Evolutionary conservation across 352 stramenopile species (phyloP), one percentile per base, ranked within the genome.

Genomic region (Phytopythium ostracodes): DNA sequence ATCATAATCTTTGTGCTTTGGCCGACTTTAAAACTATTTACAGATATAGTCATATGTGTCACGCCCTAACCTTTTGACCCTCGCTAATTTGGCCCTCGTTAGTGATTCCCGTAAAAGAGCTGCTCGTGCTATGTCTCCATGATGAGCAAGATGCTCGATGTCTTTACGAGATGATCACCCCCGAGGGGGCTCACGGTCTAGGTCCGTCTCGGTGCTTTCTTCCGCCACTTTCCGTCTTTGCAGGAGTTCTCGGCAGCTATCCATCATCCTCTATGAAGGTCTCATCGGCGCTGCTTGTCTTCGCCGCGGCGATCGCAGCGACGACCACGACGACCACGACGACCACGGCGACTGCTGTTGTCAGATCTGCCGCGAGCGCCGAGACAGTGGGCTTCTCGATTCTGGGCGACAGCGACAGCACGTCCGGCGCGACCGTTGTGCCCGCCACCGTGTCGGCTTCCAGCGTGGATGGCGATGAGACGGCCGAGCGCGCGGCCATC

Each of bases 21-120:
- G n/a, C n/a, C n/a, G n/a, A n/a, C n/a, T n/a, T n/a, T n/a, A n/a
- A n/a, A n/a, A n/a, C n/a, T n/a, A n/a, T n/a, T n/a, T n/a, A n/a
- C n/a, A n/a, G n/a, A n/a, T n/a, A n/a, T n/a, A n/a, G n/a, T n/a
- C n/a, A n/a, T n/a, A n/a, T n/a, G n/a, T n/a, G n/a, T n/a, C n/a
- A n/a, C n/a, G n/a, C n/a, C n/a, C n/a, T n/a, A n/a, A n/a, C n/a
- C n/a, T n/a, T n/a, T n/a, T n/a, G n/a, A n/a, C n/a, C n/a, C n/a
- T n/a, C n/a, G n/a, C n/a, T n/a, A n/a, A n/a, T n/a, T n/a, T n/a
- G n/a, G n/a, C n/a, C n/a, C n/a, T n/a, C n/a, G n/a, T n/a, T n/a
- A n/a, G n/a, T n/a, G n/a, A n/a, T n/a, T 18, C 40, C 36, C 24
- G 49, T 55, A 55, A 55, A 55, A 55, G 49, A 55, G 49, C 49